Percentiles rank a stretch among this genome's conserved stretches.
Conservation (phyloP, 495 filamentous ascomycete species). For the Talaromyces proteolyticus region DNA sequence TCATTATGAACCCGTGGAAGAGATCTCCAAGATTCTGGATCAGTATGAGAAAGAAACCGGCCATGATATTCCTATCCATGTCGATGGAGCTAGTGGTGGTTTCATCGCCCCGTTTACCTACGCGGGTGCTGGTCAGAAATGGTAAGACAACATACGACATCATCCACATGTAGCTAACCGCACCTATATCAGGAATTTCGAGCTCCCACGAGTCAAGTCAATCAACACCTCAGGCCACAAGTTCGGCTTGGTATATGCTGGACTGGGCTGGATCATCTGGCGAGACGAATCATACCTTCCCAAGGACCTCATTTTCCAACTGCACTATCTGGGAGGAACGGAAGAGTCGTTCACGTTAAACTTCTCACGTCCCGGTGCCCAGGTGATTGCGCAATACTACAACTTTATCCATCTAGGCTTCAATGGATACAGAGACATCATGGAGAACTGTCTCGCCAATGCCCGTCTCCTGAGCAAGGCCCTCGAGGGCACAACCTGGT, state of each 20-base stretch:
- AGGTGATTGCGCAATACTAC: slow-evolving; percentile 71
- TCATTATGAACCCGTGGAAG: slow-evolving; percentile 70
- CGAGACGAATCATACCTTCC: slow-evolving; percentile 62
- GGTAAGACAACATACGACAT: slow-evolving; percentile 26
- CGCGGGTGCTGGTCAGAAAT: slow-evolving; percentile 53
- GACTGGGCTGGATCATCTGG: slow-evolving; percentile 74
- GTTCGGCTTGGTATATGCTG: slow-evolving; percentile 66
- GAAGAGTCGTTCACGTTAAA: slow-evolving; percentile 72
- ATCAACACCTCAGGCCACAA: slow-evolving; percentile 75
- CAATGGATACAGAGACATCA: slow-evolving; percentile 56
- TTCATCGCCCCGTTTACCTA: slow-evolving; percentile 71
- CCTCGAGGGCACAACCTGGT: slow-evolving; percentile 65
- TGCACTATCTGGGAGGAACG: slow-evolving; percentile 70
- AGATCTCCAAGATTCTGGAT: slow-evolving; percentile 60
- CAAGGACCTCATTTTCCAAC: slow-evolving; percentile 66
- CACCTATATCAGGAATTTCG: slow-evolving; percentile 49
- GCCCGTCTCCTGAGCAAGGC: slow-evolving; percentile 60
- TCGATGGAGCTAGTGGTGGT: slow-evolving; percentile 67
- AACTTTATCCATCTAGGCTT: slow-evolving; percentile 72
- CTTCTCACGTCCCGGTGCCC: slow-evolving; percentile 67
- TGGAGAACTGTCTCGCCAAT: slow-evolving; percentile 68
- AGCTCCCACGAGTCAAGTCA: slow-evolving; percentile 64
- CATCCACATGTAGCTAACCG: background rate
- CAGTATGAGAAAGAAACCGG: slow-evolving; percentile 59
- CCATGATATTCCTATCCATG: slow-evolving; percentile 65